Percentiles rank a stretch among this genome's conserved stretches.
phyloP scores from a whole-genome alignment of 148 eudicot genomes.

The Dysphania ambrosioides region DNA sequence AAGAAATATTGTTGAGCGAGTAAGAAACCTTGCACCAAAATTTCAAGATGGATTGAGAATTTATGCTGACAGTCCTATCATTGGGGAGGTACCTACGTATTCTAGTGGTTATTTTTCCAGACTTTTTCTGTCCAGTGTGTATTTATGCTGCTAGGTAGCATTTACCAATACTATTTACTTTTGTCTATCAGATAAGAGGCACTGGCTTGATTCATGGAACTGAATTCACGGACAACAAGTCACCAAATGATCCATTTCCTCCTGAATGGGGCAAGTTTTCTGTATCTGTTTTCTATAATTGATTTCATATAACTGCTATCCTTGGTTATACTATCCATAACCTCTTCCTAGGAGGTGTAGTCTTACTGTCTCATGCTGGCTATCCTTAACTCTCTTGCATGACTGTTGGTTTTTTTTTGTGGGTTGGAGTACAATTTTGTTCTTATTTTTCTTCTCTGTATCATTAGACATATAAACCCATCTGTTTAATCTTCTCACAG shows the following conservation, averaged over 20 bases:
- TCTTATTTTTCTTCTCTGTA: not conserved
- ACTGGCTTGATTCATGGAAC: slow-evolving; percentile 85
- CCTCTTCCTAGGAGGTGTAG: not conserved
- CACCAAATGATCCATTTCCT: slow-evolving; percentile 82
- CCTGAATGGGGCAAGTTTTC: slow-evolving; percentile 76
- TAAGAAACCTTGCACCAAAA: slow-evolving; percentile 59
- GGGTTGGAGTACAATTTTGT: too few relatives aligned
- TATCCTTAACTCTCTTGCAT: not conserved
- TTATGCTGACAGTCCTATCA: slow-evolving; percentile 76
- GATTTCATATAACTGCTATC: not conserved
- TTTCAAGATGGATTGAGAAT: slow-evolving; percentile 87
- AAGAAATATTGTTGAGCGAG: slow-evolving; percentile 71
- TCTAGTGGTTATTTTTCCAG: not conserved
- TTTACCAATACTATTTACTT: slow-evolving; percentile 7
- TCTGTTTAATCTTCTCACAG: not conserved
- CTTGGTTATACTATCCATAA: not conserved
- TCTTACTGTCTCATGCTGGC: not conserved
- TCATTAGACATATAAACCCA: not conserved
- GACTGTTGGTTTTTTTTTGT: too few relatives aligned
- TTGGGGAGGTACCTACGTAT: slow-evolving; percentile 74
- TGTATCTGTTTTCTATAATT: not conserved
- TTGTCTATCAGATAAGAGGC: slow-evolving; percentile 64
- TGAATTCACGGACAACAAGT: slow-evolving; percentile 84
- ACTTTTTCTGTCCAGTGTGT: not conserved
- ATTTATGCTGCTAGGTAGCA: not conserved